phyloP scores from a whole-genome alignment of 108 stramenopile genomes.

The Halocafeteria seosinensis region DNA sequence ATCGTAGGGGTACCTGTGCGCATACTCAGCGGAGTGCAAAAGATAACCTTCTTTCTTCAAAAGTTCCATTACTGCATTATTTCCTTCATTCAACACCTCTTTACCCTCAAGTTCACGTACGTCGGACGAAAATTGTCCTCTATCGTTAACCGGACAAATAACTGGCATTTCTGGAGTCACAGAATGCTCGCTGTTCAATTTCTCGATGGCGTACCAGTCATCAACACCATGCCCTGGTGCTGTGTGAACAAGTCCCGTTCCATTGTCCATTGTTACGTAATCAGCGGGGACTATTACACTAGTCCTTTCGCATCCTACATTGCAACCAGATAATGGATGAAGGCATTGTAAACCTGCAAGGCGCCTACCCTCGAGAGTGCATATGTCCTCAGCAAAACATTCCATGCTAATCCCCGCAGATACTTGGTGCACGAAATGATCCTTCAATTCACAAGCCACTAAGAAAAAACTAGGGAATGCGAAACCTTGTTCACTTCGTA shows the following conservation, averaged over 20 bases:
- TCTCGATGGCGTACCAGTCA: constrained; percentile 64
- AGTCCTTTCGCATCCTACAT: constrained; percentile 9
- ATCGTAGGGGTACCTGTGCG: constrained; percentile 96
- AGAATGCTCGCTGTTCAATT: constrained; percentile 53
- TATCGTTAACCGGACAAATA: constrained; percentile 78
- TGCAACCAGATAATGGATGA: constrained; percentile 21
- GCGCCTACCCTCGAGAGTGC: too few relatives aligned
- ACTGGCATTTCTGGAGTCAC: background rate
- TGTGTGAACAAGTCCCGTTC: constrained; percentile 94
- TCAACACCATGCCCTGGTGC: constrained; percentile 97
- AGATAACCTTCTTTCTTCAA: constrained; percentile 54
- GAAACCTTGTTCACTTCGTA: too few relatives aligned
- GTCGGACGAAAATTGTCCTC: constrained; percentile 72
- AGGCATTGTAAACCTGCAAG: constrained; percentile 22
- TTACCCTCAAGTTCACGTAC: constrained; percentile 69
- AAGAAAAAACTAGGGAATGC: too few relatives aligned
- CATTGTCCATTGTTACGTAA: constrained; percentile 90
- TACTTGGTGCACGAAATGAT: too few relatives aligned
- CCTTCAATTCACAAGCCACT: too few relatives aligned
- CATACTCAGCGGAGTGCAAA: constrained; percentile 62
- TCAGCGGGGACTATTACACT: constrained; percentile 59
- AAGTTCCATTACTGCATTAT: constrained; percentile 61
- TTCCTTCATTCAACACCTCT: constrained; percentile 67
- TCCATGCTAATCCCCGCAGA: too few relatives aligned
- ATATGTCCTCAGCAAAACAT: too few relatives aligned